These are phyloP conservation scores for Trichoderma lentiforme DNA, from an alignment of 2,329 filamentous ascomycete genomes.

Conservation along the genomic window DNA sequence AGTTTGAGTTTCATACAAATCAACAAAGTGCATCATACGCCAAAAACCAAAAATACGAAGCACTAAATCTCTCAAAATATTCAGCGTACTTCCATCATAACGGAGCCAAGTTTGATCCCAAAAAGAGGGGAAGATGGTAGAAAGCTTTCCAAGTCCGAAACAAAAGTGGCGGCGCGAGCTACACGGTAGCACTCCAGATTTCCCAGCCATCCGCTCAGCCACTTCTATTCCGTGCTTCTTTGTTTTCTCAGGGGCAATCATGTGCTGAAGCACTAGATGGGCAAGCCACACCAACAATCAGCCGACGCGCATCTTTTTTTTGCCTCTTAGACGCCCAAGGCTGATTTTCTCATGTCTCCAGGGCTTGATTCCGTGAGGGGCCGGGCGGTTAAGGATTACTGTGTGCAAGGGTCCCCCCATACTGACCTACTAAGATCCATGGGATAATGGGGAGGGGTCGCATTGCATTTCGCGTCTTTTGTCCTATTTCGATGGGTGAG, in stretches of 20 bases:
- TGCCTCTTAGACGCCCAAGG: slow-evolving; percentile 5
- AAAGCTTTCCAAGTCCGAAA: not conserved
- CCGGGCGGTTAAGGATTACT: not conserved
- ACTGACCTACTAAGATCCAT: not conserved
- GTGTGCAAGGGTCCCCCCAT: not conserved
- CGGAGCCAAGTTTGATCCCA: not conserved
- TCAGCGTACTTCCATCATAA: not conserved
- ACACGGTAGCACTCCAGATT: not conserved
- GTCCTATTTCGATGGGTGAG: not conserved
- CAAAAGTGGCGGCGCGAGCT: not conserved
- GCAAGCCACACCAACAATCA: not conserved
- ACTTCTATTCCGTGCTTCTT: not conserved
- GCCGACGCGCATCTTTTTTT: not conserved
- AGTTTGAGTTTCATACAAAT: not conserved
- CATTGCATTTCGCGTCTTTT: not conserved
- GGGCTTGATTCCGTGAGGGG: not conserved
- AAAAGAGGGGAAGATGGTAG: not conserved
- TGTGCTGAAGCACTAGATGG: not conserved
- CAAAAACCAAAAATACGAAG: not conserved
- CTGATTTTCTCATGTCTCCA: not conserved
- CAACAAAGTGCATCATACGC: not conserved
- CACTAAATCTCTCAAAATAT: not conserved
- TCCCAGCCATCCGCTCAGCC: slow-evolving; percentile 7
- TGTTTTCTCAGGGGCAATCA: not conserved
- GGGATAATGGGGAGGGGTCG: not conserved